Conservation (phyloP, 345 rosid species). For the Carallia brachiata region DNA sequence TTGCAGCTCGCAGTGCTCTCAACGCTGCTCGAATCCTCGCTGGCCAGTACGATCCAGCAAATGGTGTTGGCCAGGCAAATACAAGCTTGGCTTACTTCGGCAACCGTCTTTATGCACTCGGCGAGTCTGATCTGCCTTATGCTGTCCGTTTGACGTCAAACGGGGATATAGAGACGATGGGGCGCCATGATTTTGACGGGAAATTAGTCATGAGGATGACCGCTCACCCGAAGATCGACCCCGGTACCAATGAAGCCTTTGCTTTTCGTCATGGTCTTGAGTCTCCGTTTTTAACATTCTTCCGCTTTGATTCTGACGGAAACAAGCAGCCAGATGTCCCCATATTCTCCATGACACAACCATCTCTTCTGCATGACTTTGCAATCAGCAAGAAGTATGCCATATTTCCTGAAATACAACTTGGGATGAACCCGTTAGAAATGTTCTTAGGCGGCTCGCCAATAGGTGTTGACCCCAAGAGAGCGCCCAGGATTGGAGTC, state of each 20-base stretch:
- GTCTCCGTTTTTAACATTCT: conserved; percentile 55
- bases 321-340: conserved; percentile 56
- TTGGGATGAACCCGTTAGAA: conserved; percentile 54
- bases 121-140: conserved; percentile 63
- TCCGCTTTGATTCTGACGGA: conserved; percentile 40
- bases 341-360: conserved; percentile 49
- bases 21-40: conserved; percentile 39
- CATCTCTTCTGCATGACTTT: conserved; percentile 60
- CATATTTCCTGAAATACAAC: conserved; percentile 50
- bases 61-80: conserved; percentile 56
- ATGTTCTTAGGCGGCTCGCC: conserved; percentile 54
- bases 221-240: conserved; percentile 61
- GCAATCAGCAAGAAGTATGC: conserved; percentile 56
- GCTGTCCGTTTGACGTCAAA: conserved; percentile 32
- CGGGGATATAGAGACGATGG: conserved; percentile 47
- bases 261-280: conserved; percentile 53
- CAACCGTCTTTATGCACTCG: conserved; percentile 45
- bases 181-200: conserved; percentile 48
- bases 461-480: conserved; percentile 38
- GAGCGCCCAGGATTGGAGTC: conserved; percentile 47
- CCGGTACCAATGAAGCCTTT: conserved; percentile 50
- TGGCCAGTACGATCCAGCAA: conserved; percentile 49
- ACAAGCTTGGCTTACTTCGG: conserved; percentile 53
- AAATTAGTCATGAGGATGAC: conserved; percentile 57
- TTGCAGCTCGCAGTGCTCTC: conserved; percentile 56